phyloP scores from a whole-genome alignment of 352 stramenopile species.

The Lagenidium sp. region DNA sequence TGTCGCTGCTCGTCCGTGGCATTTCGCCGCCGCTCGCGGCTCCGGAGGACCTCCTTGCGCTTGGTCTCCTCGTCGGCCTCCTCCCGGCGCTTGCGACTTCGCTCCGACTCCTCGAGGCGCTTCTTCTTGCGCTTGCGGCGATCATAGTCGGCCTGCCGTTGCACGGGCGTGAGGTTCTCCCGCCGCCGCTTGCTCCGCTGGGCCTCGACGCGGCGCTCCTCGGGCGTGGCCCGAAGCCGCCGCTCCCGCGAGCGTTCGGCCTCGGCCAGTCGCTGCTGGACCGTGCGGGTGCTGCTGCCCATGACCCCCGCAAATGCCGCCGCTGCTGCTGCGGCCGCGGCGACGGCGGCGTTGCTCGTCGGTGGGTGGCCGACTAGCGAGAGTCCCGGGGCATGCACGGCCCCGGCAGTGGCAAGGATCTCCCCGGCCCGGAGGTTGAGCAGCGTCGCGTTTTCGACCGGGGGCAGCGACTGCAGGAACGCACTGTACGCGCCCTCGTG shows the following conservation, averaged over 20 bases:
- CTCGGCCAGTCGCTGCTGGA: constrained; percentile 28
- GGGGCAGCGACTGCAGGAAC: constrained; percentile 38
- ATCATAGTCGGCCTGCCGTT: constrained; percentile 58
- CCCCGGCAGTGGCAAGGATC: not conserved
- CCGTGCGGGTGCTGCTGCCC: not conserved
- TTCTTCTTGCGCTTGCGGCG: constrained; percentile 50
- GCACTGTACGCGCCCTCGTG: constrained; percentile 44
- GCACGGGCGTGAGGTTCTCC: constrained; percentile 48
- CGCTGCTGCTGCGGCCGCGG: not conserved
- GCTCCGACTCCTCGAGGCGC: constrained; percentile 31
- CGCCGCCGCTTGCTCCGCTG: constrained; percentile 47
- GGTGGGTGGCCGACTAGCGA: not conserved
- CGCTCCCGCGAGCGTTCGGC: constrained; percentile 51
- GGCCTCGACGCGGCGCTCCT: constrained; percentile 37
- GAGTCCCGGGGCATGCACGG: too few relatives aligned
- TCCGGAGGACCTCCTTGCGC: constrained; percentile 48
- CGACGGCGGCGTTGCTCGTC: not conserved
- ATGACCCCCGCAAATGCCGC: not conserved
- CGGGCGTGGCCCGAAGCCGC: constrained; percentile 30
- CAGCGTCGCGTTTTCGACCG: constrained; percentile 9
- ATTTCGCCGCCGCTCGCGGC: constrained; percentile 43
- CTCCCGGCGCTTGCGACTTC: constrained; percentile 35
- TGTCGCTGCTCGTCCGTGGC: constrained; percentile 55
- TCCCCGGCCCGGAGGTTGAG: not conserved
- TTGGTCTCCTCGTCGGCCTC: constrained; percentile 30